Evolutionary conservation across 768 basidiomycete species (phyloP).

Genomic region (Hirschioporus abietinus): DNA sequence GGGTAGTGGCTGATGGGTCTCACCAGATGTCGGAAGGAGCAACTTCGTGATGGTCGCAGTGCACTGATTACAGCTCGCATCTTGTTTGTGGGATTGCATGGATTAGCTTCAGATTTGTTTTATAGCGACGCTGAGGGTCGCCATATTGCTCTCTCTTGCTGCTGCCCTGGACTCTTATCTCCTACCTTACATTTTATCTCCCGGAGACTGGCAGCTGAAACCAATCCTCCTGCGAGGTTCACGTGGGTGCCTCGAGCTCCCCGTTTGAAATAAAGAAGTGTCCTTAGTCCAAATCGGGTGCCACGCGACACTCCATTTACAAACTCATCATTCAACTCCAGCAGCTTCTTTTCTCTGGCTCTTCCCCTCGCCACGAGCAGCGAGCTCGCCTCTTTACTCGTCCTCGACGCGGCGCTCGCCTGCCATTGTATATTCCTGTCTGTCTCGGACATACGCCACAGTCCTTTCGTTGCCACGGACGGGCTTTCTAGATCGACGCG

Average conservation of each 20-base stretch:
- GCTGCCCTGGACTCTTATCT: neutral
- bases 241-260: neutral
- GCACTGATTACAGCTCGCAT: neutral
- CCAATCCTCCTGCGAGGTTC: neutral
- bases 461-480: neutral
- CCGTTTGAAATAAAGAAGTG: neutral
- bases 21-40: neutral
- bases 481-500: neutral
- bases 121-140: neutral
- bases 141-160: neutral
- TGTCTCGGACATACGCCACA: neutral
- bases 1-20: neutral
- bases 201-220: neutral
- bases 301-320: neutral
- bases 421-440: neutral
- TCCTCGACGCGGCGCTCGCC: neutral
- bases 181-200: neutral
- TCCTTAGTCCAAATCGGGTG: neutral
- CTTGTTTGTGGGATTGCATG: neutral
- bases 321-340: constrained; percentile 1
- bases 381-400: neutral
- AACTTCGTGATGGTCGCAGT: constrained; percentile 1
- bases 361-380: neutral
- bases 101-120: neutral
- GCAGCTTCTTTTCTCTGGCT: neutral